Base-by-base conservation (phyloP, 306 rosid genomes). In the Cajanus cajan region DNA sequence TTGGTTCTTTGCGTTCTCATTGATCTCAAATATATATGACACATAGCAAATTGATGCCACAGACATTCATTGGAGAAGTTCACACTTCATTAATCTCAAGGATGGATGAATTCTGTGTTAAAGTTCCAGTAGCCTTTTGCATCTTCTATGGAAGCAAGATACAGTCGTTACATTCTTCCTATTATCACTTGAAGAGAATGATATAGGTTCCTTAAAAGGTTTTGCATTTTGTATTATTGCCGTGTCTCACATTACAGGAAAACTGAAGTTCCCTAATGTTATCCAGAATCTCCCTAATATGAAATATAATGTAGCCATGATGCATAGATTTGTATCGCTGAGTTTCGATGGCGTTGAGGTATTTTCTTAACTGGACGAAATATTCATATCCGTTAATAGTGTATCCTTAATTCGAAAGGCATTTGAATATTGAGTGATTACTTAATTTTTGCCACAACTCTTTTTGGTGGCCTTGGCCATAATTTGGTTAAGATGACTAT, bases 181-280 rank as follows among this genome's bases (percentile, higher is more conserved):
- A 41, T 22, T 8, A 67, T 45, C 37, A 37, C 54, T 10, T 25
- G 52, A 54, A 50, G 36, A 33, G 61, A 68, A 73, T 33, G 82
- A 45, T 75, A 76, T 66, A 79, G 59, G 41, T 34, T 74, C 59
- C 51, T 58, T 41, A 1, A 50, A 72, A 67, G 31, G 33, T 76
- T 68, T 33, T 71, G 11, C 59, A 31, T 70, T 62, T 81, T 51
- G 31, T 37, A 34, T 71, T 90, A 85, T 22, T 48, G n/a, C 10
- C 48, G 76, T 84, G 89, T 90, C 90, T 18, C 91, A 84, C 86
- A 45, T 87, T 54, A 90, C 93, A 11, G 87, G 88, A 50, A 90
- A 84, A 44, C 74, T 83, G 68, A 87, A 86, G 86, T 83, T 82
- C 59, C 91, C 87, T 55, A 76, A 43, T 88, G 88, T 79, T 59